Conservation (phyloP, 176 grass and related monocot species). For the Oryza longistaminata region DNA sequence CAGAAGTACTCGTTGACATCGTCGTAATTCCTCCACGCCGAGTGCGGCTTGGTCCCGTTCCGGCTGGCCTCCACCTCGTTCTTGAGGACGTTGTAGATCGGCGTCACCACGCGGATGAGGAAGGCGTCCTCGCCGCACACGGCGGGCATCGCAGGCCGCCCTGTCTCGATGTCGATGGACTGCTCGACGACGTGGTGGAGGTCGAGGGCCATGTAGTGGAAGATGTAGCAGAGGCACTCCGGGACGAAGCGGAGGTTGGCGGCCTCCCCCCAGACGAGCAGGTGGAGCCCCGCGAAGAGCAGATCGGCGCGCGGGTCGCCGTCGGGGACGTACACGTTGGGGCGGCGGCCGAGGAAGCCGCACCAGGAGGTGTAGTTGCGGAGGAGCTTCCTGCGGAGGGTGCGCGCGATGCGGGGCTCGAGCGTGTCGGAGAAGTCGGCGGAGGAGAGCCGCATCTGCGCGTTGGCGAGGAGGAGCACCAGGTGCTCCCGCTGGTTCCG, state of each 20-base stretch:
- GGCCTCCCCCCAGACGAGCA: slow-evolving; percentile 94
- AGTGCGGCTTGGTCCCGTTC: slow-evolving; percentile 75
- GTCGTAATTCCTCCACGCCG: slow-evolving; percentile 94
- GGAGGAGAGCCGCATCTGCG: slow-evolving; percentile 85
- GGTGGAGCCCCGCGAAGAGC: too few species aligned
- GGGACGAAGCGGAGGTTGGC: slow-evolving; percentile 94
- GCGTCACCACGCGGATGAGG: slow-evolving; percentile 68
- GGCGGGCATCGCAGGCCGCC: slow-evolving; percentile 46
- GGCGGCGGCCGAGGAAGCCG: slow-evolving; percentile 76
- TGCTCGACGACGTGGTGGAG: slow-evolving; percentile 69
- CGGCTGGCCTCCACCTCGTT: slow-evolving; percentile 60
- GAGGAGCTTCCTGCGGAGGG: slow-evolving; percentile 78
- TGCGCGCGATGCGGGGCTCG: slow-evolving; percentile 51
- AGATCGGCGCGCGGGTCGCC: too few species aligned
- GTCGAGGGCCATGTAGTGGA: slow-evolving; percentile 83
- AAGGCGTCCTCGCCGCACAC: slow-evolving; percentile 71
- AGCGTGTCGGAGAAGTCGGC: slow-evolving; percentile 64
- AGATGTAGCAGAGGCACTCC: slow-evolving; percentile 94
- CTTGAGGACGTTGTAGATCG: slow-evolving; percentile 65
- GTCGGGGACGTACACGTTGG: too few species aligned
- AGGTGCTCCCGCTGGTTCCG: slow-evolving; percentile 96
- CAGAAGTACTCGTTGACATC: slow-evolving; percentile 99
- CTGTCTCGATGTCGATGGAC: slow-evolving; percentile 44
- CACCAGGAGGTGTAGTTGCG: slow-evolving; percentile 84
- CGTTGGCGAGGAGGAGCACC: slow-evolving; percentile 92